Evolutionary conservation across 805 yeast genomes (phyloP).

Genomic region (Nakazawaea populi): DNA sequence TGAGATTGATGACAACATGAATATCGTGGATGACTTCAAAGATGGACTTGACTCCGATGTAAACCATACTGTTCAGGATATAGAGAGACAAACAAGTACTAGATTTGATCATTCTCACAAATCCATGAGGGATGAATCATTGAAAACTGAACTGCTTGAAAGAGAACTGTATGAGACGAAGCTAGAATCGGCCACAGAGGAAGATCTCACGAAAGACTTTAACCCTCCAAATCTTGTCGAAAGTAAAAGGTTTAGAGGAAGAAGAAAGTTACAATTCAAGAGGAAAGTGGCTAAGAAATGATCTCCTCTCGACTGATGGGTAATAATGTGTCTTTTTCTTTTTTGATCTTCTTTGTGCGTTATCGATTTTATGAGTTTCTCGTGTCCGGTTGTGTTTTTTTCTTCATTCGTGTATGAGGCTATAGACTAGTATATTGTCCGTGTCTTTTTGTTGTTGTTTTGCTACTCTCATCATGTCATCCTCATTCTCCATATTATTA

Average conservation of each 20-base stretch:
- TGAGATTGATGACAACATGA: conserved; percentile 26
- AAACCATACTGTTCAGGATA: conserved; percentile 9
- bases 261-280: conserved; percentile 15
- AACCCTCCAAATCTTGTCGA: conserved; percentile 8
- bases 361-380: background rate
- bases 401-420: background rate
- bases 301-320: background rate
- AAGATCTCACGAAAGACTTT: conserved; percentile 1
- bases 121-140: conserved; percentile 14
- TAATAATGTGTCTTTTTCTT: background rate
- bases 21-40: conserved; percentile 17
- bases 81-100: conserved; percentile 13
- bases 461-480: background rate
- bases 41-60: conserved; percentile 5
- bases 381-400: too few species aligned
- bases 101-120: conserved; percentile 17
- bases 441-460: background rate
- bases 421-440: background rate
- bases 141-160: conserved; percentile 10
- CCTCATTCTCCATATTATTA: background rate
- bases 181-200: conserved; percentile 7
- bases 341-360: background rate
- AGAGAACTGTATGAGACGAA: conserved; percentile 9
- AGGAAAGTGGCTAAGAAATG: conserved; percentile 9
- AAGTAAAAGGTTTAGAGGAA: conserved; percentile 14